Evolutionary conservation across 495 filamentous ascomycete species (phyloP), one percentile per base, ranked within the genome.

Genomic region (Corynascus novoguineensis): DNA sequence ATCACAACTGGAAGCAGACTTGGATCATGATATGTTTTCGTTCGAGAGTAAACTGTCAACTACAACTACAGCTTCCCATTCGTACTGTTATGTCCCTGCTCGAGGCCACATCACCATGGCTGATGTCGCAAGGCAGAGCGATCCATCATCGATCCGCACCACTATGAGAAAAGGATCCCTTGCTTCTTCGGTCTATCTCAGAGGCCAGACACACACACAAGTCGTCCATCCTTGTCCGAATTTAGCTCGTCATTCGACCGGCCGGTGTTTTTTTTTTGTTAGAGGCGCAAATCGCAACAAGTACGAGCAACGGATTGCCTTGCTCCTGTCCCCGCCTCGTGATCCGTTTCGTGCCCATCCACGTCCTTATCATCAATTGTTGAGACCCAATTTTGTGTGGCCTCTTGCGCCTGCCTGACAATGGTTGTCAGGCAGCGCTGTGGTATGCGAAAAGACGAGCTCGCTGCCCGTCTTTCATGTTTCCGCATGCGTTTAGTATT

Each of bases 1-100:
- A 9, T 22, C 19, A 25, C 19, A 25, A 19, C 45, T 8, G 12
- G 35, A 41, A 28, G 24, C n/a, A n/a, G n/a, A n/a, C n/a, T n/a
- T 45, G 52, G 52, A 53, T 58, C 12, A 50, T 54, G 37, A 42
- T 53, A 35, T 50, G 48, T 62, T 52, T 52, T 51, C 48, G 40
- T 24, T 11, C 41, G 46, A 55, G 56, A 41, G 55, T 40, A 53
- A 53, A 56, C 34, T 31, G 45, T 50, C 11, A 21, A 37, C 22
- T 38, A 34, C 34, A 47, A 38, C 60, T 47, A 51, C 46, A 42
- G 15, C 31, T n/a, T 42, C 32, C 37, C 21, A 41, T 41, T 41
- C 37, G 37, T 41, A 14, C 34, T 15, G n/a, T 41, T 17, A n/a
- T n/a, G 37, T 12, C 35, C 35, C 34, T 42, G 8, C 9, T 38